phyloP scores from a whole-genome alignment of 805 yeast genomes.

The Cyberlindnera maclurae region DNA sequence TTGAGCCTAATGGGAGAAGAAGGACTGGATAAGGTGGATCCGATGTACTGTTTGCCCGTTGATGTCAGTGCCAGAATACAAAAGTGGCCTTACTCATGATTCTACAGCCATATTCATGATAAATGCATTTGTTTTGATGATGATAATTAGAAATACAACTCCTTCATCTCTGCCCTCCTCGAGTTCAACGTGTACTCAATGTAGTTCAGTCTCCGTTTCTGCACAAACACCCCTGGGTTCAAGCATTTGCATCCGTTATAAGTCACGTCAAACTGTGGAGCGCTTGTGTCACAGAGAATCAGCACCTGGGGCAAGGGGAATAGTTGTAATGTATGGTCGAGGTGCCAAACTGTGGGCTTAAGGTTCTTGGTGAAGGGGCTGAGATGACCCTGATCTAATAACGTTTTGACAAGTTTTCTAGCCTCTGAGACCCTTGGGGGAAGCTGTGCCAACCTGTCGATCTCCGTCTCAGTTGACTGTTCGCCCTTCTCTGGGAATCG shows the following conservation, averaged over 20 bases:
- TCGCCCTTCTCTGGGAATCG: slow-evolving; percentile 37
- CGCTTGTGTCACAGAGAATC: slow-evolving; percentile 62
- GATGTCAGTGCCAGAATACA: slow-evolving; percentile 27
- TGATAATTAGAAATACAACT: slow-evolving; percentile 33
- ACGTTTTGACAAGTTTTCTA: slow-evolving; percentile 66
- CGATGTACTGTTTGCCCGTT: slow-evolving; percentile 78
- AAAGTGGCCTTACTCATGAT: slow-evolving; percentile 28
- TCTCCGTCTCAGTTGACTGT: slow-evolving; percentile 10
- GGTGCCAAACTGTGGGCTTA: slow-evolving; percentile 62
- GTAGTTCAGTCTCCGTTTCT: slow-evolving; percentile 49
- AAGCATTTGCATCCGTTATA: slow-evolving; percentile 78
- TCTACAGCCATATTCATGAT: not conserved
- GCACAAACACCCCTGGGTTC: slow-evolving; percentile 57
- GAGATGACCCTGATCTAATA: slow-evolving; percentile 81
- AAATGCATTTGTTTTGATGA: not conserved
- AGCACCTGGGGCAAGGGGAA: slow-evolving; percentile 71
- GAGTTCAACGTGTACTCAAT: slow-evolving; percentile 64
- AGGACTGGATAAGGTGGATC: slow-evolving; percentile 61
- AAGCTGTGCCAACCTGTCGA: slow-evolving; percentile 28
- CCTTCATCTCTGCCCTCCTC: slow-evolving; percentile 43
- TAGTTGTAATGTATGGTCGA: slow-evolving; percentile 61
- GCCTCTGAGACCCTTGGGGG: slow-evolving; percentile 50
- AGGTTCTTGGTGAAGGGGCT: slow-evolving; percentile 66
- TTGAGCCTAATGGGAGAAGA: slow-evolving; percentile 66
- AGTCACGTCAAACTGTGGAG: slow-evolving; percentile 65